Conservation (phyloP, 2,329 filamentous ascomycete species). For the Hawksworthiomyces lignivorus region DNA sequence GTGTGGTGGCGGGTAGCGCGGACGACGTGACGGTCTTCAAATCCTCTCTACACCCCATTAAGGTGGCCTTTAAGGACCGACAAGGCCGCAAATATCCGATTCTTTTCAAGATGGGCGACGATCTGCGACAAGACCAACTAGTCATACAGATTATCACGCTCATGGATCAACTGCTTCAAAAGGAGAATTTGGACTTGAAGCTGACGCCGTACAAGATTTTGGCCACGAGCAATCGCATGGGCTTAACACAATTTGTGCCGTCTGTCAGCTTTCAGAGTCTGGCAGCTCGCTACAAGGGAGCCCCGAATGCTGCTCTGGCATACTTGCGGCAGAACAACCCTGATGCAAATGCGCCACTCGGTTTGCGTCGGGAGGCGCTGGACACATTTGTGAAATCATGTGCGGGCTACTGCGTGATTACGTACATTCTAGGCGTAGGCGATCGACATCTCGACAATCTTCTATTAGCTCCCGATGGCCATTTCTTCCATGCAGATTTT, state of each 20-base stretch:
- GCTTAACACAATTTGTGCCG: slow-evolving; percentile 87
- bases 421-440: slow-evolving; percentile 92
- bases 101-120: slow-evolving; percentile 95
- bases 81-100: slow-evolving; percentile 76
- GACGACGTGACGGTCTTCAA: slow-evolving; percentile 92
- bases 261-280: slow-evolving; percentile 79
- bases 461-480: slow-evolving; percentile 77
- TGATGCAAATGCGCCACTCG: slow-evolving; percentile 70
- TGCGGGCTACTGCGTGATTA: slow-evolving; percentile 97
- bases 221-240: slow-evolving; percentile 81
- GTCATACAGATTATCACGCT: slow-evolving; percentile 96
- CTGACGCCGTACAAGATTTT: slow-evolving; percentile 94
- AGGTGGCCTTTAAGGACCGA: slow-evolving; percentile 80
- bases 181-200: slow-evolving; percentile 93
- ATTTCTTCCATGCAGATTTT: slow-evolving; percentile 98
- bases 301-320: slow-evolving; percentile 60
- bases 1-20: slow-evolving; percentile 44
- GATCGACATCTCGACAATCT: slow-evolving; percentile 95
- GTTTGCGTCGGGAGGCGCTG: slow-evolving; percentile 84
- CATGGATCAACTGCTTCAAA: slow-evolving; percentile 92
- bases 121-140: slow-evolving; percentile 91
- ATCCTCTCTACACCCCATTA: slow-evolving; percentile 84
- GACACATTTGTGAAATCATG: slow-evolving; percentile 95
- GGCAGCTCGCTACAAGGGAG: slow-evolving; percentile 66
- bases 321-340: slow-evolving; percentile 88